Evolutionary conservation across 768 basidiomycete species (phyloP), one percentile per base, ranked within the genome.

Genomic region (Chlorophyllum brunneum): DNA sequence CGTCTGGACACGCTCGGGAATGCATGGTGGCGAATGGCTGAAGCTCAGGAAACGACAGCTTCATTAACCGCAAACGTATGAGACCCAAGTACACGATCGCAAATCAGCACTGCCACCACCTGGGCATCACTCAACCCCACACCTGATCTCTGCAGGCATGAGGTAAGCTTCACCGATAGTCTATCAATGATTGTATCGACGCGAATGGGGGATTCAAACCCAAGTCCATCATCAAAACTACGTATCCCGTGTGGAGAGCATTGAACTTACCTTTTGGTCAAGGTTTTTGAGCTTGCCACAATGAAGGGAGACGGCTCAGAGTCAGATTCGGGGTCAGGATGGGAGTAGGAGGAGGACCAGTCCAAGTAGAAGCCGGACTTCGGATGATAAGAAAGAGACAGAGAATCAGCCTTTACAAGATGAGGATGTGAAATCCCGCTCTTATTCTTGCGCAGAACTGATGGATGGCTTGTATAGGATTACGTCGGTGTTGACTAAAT

Each of bases 171-270:
- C 31, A 33, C 31, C 31, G 15, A 33, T 15, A 33, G 15, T 15
- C 31, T n/a, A n/a, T n/a, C n/a, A n/a, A n/a, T n/a, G n/a, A n/a
- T n/a, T n/a, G n/a, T n/a, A n/a, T n/a, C n/a, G n/a, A 20, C 1
- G 20, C 39, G 10, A 5, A 45, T 29, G 29, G 20, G 6, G 27
- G 8, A 18, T 29, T 66, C 20, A 16, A 74, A 37, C 83, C 84
- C 8, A 68, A 70, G 41, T 69, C 71, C 6, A 72, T 66, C 4
- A 86, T 98, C 45, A 64, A 74, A 33, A 97, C 95, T 0, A 72
- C 77, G 1, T 91, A 98, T 64, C 95, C 95, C 0, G 89, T 99
- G 0, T 98, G 94, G 94, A 76, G 97, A 9, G 97, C 95, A 0
- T 75, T 97, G 39, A 81, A 92, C 65, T 70, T 97, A 7, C 95